A percentile compares a stretch with the other conserved stretches of the same genome.
phyloP scores from a whole-genome alignment of 495 filamentous ascomycete species.

The Pyronema omphalodes region DNA sequence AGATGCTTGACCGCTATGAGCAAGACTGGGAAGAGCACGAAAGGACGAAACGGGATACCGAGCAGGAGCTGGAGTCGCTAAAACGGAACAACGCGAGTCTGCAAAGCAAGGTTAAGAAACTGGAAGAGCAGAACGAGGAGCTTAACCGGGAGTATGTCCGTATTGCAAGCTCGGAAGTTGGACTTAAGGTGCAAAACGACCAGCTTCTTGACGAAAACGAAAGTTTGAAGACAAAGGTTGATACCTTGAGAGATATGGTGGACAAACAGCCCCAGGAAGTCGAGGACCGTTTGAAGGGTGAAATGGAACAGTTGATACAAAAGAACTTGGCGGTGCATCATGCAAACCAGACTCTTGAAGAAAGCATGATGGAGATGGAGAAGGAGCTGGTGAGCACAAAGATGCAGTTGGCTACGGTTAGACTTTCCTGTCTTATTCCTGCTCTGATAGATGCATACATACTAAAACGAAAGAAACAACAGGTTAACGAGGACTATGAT shows the following conservation, averaged over 20 bases:
- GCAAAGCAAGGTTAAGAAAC: conserved; percentile 48
- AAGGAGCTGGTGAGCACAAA: conserved; percentile 84
- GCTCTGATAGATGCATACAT: neutral
- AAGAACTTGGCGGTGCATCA: conserved; percentile 88
- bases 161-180: conserved; percentile 75
- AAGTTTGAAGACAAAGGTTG: conserved; percentile 60
- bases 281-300: conserved; percentile 57
- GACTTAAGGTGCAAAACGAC: conserved; percentile 83
- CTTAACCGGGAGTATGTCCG: conserved; percentile 87
- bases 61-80: conserved; percentile 62
- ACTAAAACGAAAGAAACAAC: conserved; percentile 19
- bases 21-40: conserved; percentile 84
- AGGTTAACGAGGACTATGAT: conserved; percentile 59
- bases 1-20: conserved; percentile 60
- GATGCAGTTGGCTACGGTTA: conserved; percentile 87
- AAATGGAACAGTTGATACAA: conserved; percentile 86
- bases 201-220: conserved; percentile 76
- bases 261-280: conserved; percentile 80
- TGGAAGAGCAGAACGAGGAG: conserved; percentile 78
- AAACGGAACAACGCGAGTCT: conserved; percentile 45
- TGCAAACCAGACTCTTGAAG: conserved; percentile 74
- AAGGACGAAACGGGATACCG: conserved; percentile 54
- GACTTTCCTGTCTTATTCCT: neutral
- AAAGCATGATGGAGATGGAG: conserved; percentile 85
- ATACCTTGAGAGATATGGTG: conserved; percentile 63